Evolutionary conservation across 2,329 filamentous ascomycete species (phyloP), one percentile per base, ranked within the genome.

Genomic region (Thielaviopsis euricoi): DNA sequence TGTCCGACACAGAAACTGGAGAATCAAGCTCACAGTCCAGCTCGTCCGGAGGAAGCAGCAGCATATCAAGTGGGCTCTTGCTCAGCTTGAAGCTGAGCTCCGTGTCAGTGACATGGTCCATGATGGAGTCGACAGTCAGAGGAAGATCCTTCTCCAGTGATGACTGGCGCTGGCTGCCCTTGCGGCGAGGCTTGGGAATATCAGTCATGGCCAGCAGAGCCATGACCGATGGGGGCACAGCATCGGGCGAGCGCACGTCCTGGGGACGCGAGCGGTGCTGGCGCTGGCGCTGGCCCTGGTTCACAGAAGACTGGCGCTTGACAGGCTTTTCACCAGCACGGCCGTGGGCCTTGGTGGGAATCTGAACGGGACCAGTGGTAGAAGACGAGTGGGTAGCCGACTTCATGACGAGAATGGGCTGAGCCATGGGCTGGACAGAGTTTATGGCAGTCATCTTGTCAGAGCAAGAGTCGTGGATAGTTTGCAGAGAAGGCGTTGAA

Each of bases 21-120:
- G 71, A 73, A 15, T 65, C 60, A 3, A 55, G 71, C 61, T 80
- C 76, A 33, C 78, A 74, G 49, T 72, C 70, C 23, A 76, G 64
- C 52, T 82, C 77, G n/a, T 83, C 80, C 1, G 80, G 81, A 0
- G 80, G 76, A 33, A 76, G 79, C 5, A 84, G 70, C 6, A 85
- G 71, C 60, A 83, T 67, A 58, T 83, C 80, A 63, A 84, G 66
- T 0, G 80, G 80, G 57, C 73, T 77, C 60, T 72, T 75, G 62
- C 74, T 74, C 49, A 81, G 69, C 6, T 73, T 75, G 59, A 76
- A 69, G 64, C 78, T 80, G 6, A 82, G 68, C 58, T 81, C 76
- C 9, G 52, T 57, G 23, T 60, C 58, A 19, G 55, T 58, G 12
- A 55, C 58, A 21, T 26, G 25, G 23, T 60, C 55, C 46, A 60